Base-by-base conservation (phyloP, 345 rosid genomes). In the Camelina laxa region DNA sequence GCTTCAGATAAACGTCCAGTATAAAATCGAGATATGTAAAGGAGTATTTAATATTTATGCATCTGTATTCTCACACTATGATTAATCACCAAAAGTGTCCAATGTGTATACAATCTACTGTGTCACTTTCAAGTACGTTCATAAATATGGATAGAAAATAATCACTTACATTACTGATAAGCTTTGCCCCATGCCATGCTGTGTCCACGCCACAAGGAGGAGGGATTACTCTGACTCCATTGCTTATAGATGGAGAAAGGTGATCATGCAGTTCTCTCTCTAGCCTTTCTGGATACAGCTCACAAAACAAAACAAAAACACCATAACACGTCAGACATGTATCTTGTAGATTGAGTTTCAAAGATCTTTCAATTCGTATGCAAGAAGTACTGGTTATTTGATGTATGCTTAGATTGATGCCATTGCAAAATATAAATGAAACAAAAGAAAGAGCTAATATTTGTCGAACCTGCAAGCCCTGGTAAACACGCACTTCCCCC, bases 101-200 rank as follows among this genome's bases (percentile, higher is more conserved):
- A 49, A n/a, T n/a, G 15, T 72, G 31, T 22, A 49, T 24, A 61
- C 24, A 47, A 50, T 72, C 19, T 50, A 12, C 27, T 60, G 50
- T 15, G 7, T 30, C 21, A 44, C 22, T 59, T 44, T 15, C 58
- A 19, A 17, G 27, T 13, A 61, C 21, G 39, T 55, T 60, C 12
- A 69, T 9, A n/a, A 20, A 16, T 53, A 59, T 13, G 47, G 10
- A 54, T n/a, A 22, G 3, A 33, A 60, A 33, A n/a, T 20, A 10
- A 3, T 44, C 58, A 64, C 92, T 88, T 85, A 95, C 99, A 38
- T 87, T 95, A 86, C 89, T 81, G 50, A 91, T 78, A 45, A 84
- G 86, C 83, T 94, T 94, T 24, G 92, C 97, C 42, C 99, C 97
- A 38, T 83, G 90, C 99, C 99, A 94, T 24, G 93, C 86, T 33